A percentile compares a stretch with the other conserved stretches of the same genome.
Evolutionary conservation across 441 rosid genomes (phyloP).

Genomic region (Geranium incanum): DNA sequence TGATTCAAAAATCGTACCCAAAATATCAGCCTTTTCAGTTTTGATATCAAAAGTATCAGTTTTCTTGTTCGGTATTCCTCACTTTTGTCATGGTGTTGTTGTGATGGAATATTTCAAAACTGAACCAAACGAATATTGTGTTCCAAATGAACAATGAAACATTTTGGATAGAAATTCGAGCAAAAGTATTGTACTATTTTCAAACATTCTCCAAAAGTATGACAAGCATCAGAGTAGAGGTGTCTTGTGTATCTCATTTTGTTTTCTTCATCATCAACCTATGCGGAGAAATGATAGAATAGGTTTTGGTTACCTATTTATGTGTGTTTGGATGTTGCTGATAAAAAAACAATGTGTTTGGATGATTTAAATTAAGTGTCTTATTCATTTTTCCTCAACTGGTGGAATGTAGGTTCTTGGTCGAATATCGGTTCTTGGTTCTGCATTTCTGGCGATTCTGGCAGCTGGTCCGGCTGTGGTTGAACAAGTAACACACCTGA

Average conservation of each 20-base stretch:
- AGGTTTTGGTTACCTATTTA: not conserved
- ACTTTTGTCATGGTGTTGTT: not conserved
- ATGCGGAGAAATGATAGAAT: not conserved
- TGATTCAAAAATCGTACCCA: not conserved
- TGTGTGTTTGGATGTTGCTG: not conserved
- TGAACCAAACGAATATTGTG: not conserved
- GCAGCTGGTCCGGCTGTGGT: constrained; percentile 90
- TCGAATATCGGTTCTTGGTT: constrained; percentile 88
- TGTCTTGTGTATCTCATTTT: not conserved
- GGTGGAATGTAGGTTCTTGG: constrained; percentile 63
- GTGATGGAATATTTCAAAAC: not conserved
- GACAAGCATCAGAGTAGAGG: not conserved
- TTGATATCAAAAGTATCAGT: not conserved
- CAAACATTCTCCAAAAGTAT: too few relatives aligned
- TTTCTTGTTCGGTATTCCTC: not conserved
- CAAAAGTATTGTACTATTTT: too few relatives aligned
- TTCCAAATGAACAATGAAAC: not conserved
- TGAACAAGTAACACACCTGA: constrained; percentile 81
- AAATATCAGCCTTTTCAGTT: not conserved
- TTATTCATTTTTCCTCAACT: constrained; percentile 1
- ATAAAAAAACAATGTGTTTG: not conserved
- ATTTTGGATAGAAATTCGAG: not conserved
- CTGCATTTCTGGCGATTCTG: constrained; percentile 72
- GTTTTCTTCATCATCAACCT: not conserved
- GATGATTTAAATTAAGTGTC: not conserved